Evolutionary conservation across 208 protist genomes (phyloP).

Genomic region (Leptomonas pyrrhocoris): DNA sequence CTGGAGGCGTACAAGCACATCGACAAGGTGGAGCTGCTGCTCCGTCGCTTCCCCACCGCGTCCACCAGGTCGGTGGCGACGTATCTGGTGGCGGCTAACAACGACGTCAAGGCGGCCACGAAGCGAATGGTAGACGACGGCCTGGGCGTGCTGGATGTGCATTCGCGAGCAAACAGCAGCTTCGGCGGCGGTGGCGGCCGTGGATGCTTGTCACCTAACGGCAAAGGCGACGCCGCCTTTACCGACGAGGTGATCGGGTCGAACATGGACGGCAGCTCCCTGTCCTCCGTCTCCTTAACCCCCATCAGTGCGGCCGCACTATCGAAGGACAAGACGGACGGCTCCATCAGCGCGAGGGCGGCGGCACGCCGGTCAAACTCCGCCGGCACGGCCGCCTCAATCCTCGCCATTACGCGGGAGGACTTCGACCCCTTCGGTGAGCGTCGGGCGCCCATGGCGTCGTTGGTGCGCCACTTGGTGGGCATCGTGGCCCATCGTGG

Average conservation of each 20-base stretch:
- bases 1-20: constrained; percentile 40
- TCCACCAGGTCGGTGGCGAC: constrained; percentile 14
- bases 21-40: constrained; percentile 36
- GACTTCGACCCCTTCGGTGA: constrained; percentile 48
- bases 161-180: constrained; percentile 29
- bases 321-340: not conserved
- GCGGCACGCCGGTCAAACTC: not conserved
- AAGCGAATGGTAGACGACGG: constrained; percentile 33
- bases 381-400: not conserved
- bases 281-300: constrained; percentile 11
- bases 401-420: constrained; percentile 23
- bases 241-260: constrained; percentile 20
- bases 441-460: constrained; percentile 23
- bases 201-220: not conserved
- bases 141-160: constrained; percentile 9
- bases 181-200: not conserved
- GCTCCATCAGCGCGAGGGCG: not conserved
- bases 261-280: constrained; percentile 21
- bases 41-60: constrained; percentile 45
- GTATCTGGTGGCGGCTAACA: constrained; percentile 24
- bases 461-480: constrained; percentile 61
- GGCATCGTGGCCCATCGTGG: constrained; percentile 87
- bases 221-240: constrained; percentile 8
- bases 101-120: constrained; percentile 36
- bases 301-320: not conserved